Conservation (phyloP, 2,329 filamentous ascomycete species). For the Aspergillus calidoustus region DNA sequence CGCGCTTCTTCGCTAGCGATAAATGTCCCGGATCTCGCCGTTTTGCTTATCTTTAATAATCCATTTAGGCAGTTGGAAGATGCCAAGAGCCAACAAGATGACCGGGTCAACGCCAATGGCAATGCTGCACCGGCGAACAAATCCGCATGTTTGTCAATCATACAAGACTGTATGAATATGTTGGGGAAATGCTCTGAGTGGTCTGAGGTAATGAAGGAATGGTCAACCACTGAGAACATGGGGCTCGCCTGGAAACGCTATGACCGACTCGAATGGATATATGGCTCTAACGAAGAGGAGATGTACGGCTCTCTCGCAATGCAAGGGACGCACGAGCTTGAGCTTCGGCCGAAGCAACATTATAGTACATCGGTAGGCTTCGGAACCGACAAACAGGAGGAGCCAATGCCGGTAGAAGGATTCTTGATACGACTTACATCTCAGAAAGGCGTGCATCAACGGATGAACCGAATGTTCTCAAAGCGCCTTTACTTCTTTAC, state of each 20-base stretch:
- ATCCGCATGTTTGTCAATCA: constrained; percentile 60
- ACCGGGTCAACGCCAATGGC: constrained; percentile 48
- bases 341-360: constrained; percentile 67
- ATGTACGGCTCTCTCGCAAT: constrained; percentile 74
- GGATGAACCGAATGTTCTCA: constrained; percentile 65
- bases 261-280: constrained; percentile 70
- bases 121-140: constrained; percentile 53
- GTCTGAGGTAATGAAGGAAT: constrained; percentile 62
- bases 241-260: constrained; percentile 72
- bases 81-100: constrained; percentile 43
- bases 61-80: constrained; percentile 59
- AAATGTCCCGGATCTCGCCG: constrained; percentile 65
- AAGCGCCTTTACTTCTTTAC: constrained; percentile 69
- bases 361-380: constrained; percentile 59
- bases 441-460: constrained; percentile 62
- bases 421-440: constrained; percentile 69
- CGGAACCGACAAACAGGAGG: constrained; percentile 50
- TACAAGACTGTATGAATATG: constrained; percentile 63
- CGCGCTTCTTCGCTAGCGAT: constrained; percentile 62
- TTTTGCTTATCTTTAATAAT: constrained; percentile 62
- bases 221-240: constrained; percentile 62
- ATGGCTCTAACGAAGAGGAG: constrained; percentile 67
- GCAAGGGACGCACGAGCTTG: constrained; percentile 68
- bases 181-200: constrained; percentile 62
- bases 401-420: constrained; percentile 67